Base-by-base conservation (phyloP, 306 rosid species). In the Oemleria cerasiformis region DNA sequence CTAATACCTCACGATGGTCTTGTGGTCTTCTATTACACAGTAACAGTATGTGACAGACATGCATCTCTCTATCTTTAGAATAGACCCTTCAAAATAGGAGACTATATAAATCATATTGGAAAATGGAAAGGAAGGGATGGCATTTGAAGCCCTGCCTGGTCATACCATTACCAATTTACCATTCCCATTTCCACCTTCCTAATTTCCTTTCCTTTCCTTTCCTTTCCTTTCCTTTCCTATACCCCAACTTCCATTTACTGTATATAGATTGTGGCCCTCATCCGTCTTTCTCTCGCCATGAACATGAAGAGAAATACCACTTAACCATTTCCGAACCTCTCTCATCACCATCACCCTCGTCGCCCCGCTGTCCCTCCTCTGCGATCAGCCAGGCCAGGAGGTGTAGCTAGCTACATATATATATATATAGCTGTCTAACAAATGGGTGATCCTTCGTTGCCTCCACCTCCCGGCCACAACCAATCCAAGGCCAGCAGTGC, bases 301-400 rank as follows among this genome's bases (percentile, higher is more conserved):
- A 30, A 30, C 36, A 30, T 30, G 36, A 30, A 30, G 36, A 30
- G 4, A 4, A 30, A 30, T 30, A 30, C 36, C 36, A 30, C 36
- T 30, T 30, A 30, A 30, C 36, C 36, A 30, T 30, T 30, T 30
- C 36, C 36, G 36, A 30, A 30, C 36, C 36, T 30, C 36, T 30
- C 36, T 30, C 36, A 1, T 30, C 36, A 30, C 36, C 12, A 0
- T 59, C 64, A 34, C 64, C 40, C 15, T 47, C 4, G 15, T 54
- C 7, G 47, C 41, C 30, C 36, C 21, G 73, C 23, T 55, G 21
- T 42, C 64, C 51, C 30, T 73, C 63, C 49, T 54, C 45, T 43
- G 53, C 45, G 55, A 66, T 49, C 39, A 51, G 55, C 81, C 74
- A 51, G 55, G 83, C 74, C n/a, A 49, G 70, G 61, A 65, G 74